Evolutionary conservation across 2,329 filamentous ascomycete genomes (phyloP).

Genomic region (Calonectria pauciramosa): DNA sequence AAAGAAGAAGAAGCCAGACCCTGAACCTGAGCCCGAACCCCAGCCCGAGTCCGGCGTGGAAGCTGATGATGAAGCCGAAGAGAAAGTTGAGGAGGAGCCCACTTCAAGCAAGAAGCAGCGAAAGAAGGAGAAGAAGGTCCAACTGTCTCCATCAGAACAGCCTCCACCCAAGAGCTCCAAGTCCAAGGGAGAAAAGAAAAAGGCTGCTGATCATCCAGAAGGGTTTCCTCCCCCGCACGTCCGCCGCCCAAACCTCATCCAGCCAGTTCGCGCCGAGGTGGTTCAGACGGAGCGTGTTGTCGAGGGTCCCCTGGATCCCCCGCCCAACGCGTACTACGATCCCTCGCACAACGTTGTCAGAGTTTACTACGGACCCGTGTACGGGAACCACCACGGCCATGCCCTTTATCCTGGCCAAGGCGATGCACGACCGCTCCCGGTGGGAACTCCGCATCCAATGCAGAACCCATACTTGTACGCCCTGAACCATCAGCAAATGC

Average conservation of each 20-base stretch:
- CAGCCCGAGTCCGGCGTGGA: slow-evolving; percentile 31
- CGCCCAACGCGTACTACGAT: slow-evolving; percentile 72
- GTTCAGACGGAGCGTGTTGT: slow-evolving; percentile 69
- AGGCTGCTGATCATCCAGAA: slow-evolving; percentile 44
- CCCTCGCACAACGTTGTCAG: slow-evolving; percentile 64
- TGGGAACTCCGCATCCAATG: slow-evolving; percentile 59
- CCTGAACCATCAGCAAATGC: slow-evolving; percentile 46
- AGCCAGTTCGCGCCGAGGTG: slow-evolving; percentile 63
- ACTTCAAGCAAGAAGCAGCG: slow-evolving; percentile 37
- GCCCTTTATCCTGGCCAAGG: slow-evolving; percentile 61
- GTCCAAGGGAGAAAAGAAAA: slow-evolving; percentile 32
- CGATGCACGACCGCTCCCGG: slow-evolving; percentile 50
- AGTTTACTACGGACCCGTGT: slow-evolving; percentile 70
- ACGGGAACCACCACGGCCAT: slow-evolving; percentile 63
- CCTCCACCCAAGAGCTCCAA: slow-evolving; percentile 21
- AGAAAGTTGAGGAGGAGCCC: slow-evolving; percentile 22
- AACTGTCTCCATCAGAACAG: slow-evolving; percentile 23
- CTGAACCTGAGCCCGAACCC: slow-evolving; percentile 28
- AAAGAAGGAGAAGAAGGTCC: slow-evolving; percentile 27
- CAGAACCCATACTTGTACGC: slow-evolving; percentile 60
- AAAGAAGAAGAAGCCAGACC: slow-evolving; percentile 30
- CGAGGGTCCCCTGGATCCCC: slow-evolving; percentile 65
- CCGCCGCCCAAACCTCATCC: slow-evolving; percentile 60
- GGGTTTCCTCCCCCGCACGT: slow-evolving; percentile 48
- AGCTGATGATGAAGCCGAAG: slow-evolving; percentile 19